Base-by-base conservation (phyloP, 2,329 filamentous ascomycete genomes). In the Neopestalotiopsis sp. region DNA sequence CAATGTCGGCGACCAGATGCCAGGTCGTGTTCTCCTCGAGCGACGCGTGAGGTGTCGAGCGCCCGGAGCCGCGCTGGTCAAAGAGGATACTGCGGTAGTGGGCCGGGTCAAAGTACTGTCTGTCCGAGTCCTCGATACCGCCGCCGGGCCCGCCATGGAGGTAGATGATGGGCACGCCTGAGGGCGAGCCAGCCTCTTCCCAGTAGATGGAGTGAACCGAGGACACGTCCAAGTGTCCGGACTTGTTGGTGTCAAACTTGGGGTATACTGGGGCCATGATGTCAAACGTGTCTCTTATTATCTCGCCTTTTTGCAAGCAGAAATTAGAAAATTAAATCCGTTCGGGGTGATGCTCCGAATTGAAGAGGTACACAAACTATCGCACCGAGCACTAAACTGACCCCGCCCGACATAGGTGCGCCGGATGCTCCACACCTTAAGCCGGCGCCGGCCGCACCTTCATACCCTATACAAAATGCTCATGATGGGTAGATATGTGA, bases 71-170 rank as follows among this genome's bases (percentile, higher is more conserved):
- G 13, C 81, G 77, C 68, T 83, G 81, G 71, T 83, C 81, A 53
- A 83, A 74, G 45, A 83, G 76, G 28, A 83, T 71, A 14, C 81
- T 79, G 17, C 80, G 79, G 79, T 71, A 72, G 63, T 68, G 53
- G 32, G 66, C 40, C 12, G 71, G 82, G 69, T 79, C 72, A 71
- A 81, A 82, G 75, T 77, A 83, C 57, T 70, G 71, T 24, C 81
- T 80, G 71, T 81, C 81, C 45, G 62, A 62, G 59, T 78, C 76
- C 13, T 78, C 76, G 42, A 74, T 80, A 53, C 74, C 70, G 13
- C 79, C 82, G 42, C 82, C 81, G 3, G 82, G 82, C 1, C 82
- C 82, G n/a, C 83, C 83, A 63, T 85, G 82, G 7, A 84, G 78
- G 68, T 79, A 84, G 28, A 84, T 73, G 0, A 82, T 80, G 77